Evolutionary conservation across 495 filamentous ascomycete species (phyloP).

Genomic region (Trichoderma asperelloides): DNA sequence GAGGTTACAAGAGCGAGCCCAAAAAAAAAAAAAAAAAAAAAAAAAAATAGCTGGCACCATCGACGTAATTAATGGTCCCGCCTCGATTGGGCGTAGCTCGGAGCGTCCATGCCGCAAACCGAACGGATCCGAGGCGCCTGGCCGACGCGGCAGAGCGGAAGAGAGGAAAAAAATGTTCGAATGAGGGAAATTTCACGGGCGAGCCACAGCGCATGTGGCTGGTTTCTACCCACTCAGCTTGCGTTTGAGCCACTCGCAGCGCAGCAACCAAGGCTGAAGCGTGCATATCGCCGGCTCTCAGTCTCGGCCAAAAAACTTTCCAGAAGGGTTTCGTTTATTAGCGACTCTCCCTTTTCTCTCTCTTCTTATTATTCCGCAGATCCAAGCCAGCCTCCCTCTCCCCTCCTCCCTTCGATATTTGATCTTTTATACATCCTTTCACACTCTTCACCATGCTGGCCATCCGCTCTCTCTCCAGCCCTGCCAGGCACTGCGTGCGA

Average conservation of each 20-base stretch:
- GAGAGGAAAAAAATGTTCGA: neutral
- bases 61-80: neutral
- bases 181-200: neutral
- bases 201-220: neutral
- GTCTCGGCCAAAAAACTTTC: conserved; percentile 2
- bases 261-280: conserved; percentile 6
- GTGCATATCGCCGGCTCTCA: conserved; percentile 7
- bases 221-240: neutral
- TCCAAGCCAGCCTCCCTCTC: neutral
- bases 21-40: neutral
- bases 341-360: neutral
- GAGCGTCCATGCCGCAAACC: neutral
- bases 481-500: conserved; percentile 41
- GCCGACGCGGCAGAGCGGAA: conserved; percentile 4
- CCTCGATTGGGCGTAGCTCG: neutral
- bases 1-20: neutral
- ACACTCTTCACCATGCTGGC: conserved; percentile 35
- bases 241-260: conserved; percentile 5
- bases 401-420: neutral
- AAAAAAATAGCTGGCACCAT: neutral
- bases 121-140: neutral
- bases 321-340: neutral
- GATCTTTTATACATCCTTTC: neutral
- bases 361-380: neutral
- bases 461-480: conserved; percentile 42